Evolutionary conservation across 768 basidiomycete species (phyloP), one percentile per base, ranked within the genome.

Genomic region (Paxillus rubicundulus): DNA sequence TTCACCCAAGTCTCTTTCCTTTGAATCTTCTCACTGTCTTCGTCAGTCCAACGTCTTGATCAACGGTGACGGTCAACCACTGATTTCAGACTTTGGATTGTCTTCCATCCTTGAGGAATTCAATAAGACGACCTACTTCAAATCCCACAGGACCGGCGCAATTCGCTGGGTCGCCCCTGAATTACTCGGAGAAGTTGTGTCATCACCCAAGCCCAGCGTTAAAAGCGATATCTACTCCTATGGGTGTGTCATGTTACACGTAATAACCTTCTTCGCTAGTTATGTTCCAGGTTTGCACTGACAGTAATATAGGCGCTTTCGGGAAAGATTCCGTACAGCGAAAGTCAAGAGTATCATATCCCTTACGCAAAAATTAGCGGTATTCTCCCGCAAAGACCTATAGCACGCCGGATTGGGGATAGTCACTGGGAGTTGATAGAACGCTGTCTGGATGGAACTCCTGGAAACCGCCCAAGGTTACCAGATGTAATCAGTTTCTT

Each of bases 41-140:
- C 5, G 21, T 5, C 24, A 56, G 55, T 54, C 55, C 41, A 56
- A 49, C 36, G 21, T 56, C 21, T 33, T 56, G 5, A 54, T 56
- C 28, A 8, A 54, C 14, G 16, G 4, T 9, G 27, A 12, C n/a
- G 55, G 47, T 24, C 41, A 49, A 36, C 39, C 45, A 1, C n/a
- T 47, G 7, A 33, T 56, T 3, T 30, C 71, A 39, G 77, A 78
- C 49, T 78, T 77, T 50, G 77, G 77, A 1, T 59, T 78, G 6
- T 77, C 75, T 14, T 71, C 57, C 24, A 68, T 77, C 47, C 61
- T 70, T 14, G 59, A 61, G n/a, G 71, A 75, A 51, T 62, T 72
- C 53, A 62, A 69, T 24, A 59, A 65, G 20, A 50, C 60, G 12
- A 59, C 61, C 27, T 67, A 60, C 32, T 61, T 45, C 28, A 49